phyloP scores from a whole-genome alignment of 2,329 filamentous ascomycete species.

The Cytospora chrysosperma region DNA sequence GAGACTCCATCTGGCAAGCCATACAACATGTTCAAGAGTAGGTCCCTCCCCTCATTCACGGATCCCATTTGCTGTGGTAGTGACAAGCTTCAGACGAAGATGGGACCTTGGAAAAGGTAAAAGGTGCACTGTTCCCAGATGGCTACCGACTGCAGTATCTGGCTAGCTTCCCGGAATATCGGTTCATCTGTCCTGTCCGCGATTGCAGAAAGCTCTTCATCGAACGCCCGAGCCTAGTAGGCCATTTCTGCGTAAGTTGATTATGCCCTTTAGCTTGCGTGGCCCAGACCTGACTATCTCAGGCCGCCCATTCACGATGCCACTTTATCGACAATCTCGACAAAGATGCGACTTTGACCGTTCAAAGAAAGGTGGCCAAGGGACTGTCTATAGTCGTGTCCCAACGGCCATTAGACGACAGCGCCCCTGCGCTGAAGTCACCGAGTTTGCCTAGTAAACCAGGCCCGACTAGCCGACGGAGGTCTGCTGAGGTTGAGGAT shows the following conservation, averaged over 20 bases:
- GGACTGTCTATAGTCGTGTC: neutral
- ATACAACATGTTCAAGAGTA: neutral
- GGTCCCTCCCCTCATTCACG: neutral
- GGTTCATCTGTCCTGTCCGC: neutral
- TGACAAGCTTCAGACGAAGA: neutral
- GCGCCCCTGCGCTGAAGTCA: neutral
- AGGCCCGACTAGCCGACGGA: neutral
- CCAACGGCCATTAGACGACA: neutral
- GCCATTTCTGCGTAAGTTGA: neutral
- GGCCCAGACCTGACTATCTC: neutral
- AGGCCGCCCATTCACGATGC: neutral
- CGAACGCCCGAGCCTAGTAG: neutral
- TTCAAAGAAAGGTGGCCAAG: neutral
- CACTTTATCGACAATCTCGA: slow-evolving; percentile 4
- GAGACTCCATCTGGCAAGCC: neutral
- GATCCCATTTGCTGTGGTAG: no score
- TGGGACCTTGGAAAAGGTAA: no score
- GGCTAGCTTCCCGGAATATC: neutral
- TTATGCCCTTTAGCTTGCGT: neutral
- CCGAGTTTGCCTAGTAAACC: neutral
- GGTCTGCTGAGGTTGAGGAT: neutral
- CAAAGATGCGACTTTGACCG: neutral
- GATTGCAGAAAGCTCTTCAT: neutral
- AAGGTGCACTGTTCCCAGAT: neutral
- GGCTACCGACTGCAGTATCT: neutral